These are phyloP conservation scores for Cicer pinnatifidum DNA, from an alignment of 306 rosid genomes.

Conservation along the genomic window DNA sequence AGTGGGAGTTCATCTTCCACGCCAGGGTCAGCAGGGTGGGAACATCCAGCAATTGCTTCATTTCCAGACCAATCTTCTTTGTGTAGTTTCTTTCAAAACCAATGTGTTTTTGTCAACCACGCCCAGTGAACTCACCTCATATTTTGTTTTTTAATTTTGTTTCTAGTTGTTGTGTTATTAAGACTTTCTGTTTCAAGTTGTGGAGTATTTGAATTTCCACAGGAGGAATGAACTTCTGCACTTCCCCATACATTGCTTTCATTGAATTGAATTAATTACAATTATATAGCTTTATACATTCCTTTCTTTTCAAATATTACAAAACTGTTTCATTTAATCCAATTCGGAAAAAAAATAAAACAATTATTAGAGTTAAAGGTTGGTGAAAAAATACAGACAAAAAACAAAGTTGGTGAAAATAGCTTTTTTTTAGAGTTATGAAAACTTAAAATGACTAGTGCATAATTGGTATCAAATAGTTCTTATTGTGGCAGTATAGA, in stretches of 20 bases:
- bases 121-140: conserved; percentile 48
- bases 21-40: conserved; percentile 51
- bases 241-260: conserved; percentile 21
- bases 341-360: neutral
- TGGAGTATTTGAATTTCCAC: conserved; percentile 12
- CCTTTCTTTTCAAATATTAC: neutral
- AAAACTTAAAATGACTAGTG: no score
- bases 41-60: conserved; percentile 60
- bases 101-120: conserved; percentile 55
- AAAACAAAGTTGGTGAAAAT: no score
- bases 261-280: conserved; percentile 19
- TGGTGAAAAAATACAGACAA: no score
- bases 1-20: conserved; percentile 2
- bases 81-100: conserved; percentile 58
- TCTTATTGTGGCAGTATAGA: neutral
- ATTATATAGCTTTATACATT: neutral
- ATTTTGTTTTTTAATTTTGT: neutral
- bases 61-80: conserved; percentile 57
- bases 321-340: neutral
- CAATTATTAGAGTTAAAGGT: neutral
- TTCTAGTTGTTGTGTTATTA: neutral
- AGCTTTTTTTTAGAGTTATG: no score
- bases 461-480: no score
- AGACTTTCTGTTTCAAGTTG: conserved; percentile 4
- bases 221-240: conserved; percentile 21